Evolutionary conservation across 2,329 filamentous ascomycete genomes (phyloP), one percentile per base, ranked within the genome.

Genomic region (Fusarium sp.): DNA sequence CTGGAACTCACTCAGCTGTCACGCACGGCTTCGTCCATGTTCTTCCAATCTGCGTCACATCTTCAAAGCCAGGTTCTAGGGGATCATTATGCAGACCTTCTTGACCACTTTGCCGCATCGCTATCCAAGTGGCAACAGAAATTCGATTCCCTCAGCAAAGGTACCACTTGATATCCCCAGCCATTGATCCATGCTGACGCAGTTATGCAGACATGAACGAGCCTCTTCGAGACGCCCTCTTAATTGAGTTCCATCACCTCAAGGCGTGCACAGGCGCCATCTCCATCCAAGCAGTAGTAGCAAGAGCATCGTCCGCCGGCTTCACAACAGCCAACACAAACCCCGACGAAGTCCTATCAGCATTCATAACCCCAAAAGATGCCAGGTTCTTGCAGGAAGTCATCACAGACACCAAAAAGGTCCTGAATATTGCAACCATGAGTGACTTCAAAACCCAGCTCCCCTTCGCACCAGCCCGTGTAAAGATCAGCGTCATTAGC

Each of bases 261-360:
- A 74, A 68, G 41, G 67, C 72, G 10, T 74, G 68, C 16, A 70
- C 66, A 1, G 58, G 62, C 1, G 72, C 72, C 1, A 62, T 74
- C 4, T 71, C 72, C 1, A 70, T 74, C 1, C 72, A 74, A 13
- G 72, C 72, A 15, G 70, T 74, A 12, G 60, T 74, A 4, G 50
- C 57, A 8, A 43, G 72, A 27, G 72, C 72, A 2, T 47, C 63
- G 1, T 58, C 60, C 0, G 62, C 61, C 6, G 66, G 61, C 2
- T 50, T 68, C n/a, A 60, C 48, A 7, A 3, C 56, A 11, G 15
- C 50, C 1, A 59, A 43, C 5, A 41, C 60, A 8, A 50, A 44
- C 6, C 55, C 59, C 1, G 60, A 68, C 3, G 70, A 72, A 27
- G 59, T 44, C 0, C 13, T 73, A 1, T 63, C 65, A 1, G 54